These are phyloP conservation scores for Daldinia grandis DNA, from an alignment of 495 filamentous ascomycete species.

Conservation along the genomic window DNA sequence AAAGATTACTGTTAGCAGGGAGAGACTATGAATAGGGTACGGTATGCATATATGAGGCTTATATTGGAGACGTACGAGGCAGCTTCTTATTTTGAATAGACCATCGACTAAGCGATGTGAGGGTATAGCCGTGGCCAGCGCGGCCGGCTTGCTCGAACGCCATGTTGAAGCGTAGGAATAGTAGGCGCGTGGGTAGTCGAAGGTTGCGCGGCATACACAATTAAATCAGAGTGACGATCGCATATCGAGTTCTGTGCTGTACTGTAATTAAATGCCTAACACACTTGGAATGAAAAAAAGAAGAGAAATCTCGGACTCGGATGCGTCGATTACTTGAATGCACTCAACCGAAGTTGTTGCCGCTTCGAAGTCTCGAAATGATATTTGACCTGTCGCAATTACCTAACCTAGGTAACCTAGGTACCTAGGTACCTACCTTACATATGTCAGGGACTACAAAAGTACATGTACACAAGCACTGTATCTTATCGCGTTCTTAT, in stretches of 20 bases:
- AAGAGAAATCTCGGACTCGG: not conserved
- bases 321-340: not conserved
- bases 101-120: slow-evolving; percentile 83
- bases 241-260: slow-evolving; percentile 7
- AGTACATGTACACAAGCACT: not conserved
- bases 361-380: not conserved
- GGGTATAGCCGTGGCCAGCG: slow-evolving; percentile 56
- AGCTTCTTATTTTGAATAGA: slow-evolving; percentile 76
- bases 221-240: slow-evolving; percentile 20
- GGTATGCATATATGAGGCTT: not conserved
- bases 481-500: not conserved
- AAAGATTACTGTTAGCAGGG: slow-evolving; percentile 20
- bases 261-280: too few species aligned
- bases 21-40: not conserved
- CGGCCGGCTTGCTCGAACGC: slow-evolving; percentile 24
- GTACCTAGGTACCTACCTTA: too few species aligned
- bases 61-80: slow-evolving; percentile 55
- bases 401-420: too few species aligned
- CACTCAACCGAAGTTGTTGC: not conserved
- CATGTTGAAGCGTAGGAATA: slow-evolving; percentile 12
- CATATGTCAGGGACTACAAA: too few species aligned
- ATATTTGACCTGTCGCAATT: slow-evolving; percentile 14
- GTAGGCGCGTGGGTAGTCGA: not conserved
- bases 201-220: slow-evolving; percentile 17
- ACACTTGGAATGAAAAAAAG: not conserved